Base-by-base conservation (phyloP, 2,329 filamentous ascomycete species). In the Tolypocladium album region DNA sequence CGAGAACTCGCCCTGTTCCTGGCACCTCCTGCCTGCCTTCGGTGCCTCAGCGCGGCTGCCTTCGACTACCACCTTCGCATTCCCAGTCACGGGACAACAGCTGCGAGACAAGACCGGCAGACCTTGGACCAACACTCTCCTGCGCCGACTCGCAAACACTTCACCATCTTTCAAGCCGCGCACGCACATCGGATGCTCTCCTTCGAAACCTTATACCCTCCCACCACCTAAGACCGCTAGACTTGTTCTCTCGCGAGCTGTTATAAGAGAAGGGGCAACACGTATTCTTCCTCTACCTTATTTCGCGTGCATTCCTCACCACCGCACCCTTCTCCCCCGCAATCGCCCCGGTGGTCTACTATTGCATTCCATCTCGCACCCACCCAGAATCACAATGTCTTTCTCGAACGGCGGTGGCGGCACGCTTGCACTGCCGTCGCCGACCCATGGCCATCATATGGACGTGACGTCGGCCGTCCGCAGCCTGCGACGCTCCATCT, bases 391-490 rank as follows among this genome's bases (percentile, higher is more conserved):
- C 70, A 84, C 55, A 15, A 65, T 86, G 83, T 80, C 83, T 65
- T 85, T 83, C 73, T 80, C 80, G 57, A 83, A 80, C 69, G 75
- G 76, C 67, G 78, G 80, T 61, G 88, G 89, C 71, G 90, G 90
- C 69, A 93, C 90, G 61, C 81, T 96, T 68, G 91, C 94, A 69
- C 81, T 96, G 67, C 87, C 91, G 64, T 96, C 92, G 63, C 92
- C 93, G 61, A 93, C 89, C 56, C 87, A 90, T 68, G 85, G 86
- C 63, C 89, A 90, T 72, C 88, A 89, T 74, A 88, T 93, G 68
- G 90, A 96, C 77, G 86, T 90, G 64, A 88, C 89, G 63, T 86
- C 89, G 57, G 88, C 89, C 61, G 89, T 96, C 64, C 85, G 90
- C 70, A 89, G 91, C 68, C 80, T 97, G 61, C 84, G 92, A 65